These are phyloP conservation scores for Kodamaea arcana DNA, from an alignment of 1,139 yeast species.

Conservation along the genomic window DNA sequence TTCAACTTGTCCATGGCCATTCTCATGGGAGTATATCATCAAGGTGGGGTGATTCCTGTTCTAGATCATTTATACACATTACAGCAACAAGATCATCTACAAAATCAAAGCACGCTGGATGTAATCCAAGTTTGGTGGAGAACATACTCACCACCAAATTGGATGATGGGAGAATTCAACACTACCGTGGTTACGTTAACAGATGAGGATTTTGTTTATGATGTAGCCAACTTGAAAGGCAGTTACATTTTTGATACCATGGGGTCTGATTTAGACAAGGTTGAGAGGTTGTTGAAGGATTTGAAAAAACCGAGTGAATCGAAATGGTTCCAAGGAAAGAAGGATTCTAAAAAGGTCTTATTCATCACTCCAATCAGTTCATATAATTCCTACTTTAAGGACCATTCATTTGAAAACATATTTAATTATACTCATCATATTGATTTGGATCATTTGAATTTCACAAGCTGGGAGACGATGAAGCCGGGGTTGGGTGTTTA, in stretches of 20 bases:
- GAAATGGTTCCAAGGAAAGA: conserved; percentile 1
- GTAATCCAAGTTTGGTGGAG: conserved; percentile 79
- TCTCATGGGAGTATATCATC: conserved; percentile 80
- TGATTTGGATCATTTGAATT: conserved; percentile 69
- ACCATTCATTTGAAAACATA: conserved; percentile 17
- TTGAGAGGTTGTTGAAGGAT: conserved; percentile 17
- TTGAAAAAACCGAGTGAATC: conserved; percentile 1
- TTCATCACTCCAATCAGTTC: conserved; percentile 52
- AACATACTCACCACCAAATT: conserved; percentile 88
- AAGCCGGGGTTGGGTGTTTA: conserved; percentile 60
- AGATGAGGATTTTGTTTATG: conserved; percentile 11
- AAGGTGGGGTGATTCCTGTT: conserved; percentile 82
- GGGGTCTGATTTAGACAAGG: conserved; percentile 43
- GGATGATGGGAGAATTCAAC: conserved; percentile 57
- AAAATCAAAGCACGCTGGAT: conserved; percentile 11
- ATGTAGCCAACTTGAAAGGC: conserved; percentile 10
- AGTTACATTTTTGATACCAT: conserved; percentile 47
- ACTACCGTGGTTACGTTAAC: conserved; percentile 17
- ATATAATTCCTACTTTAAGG: conserved; percentile 23
- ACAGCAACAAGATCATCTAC: conserved; percentile 5
- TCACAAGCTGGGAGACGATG: conserved; percentile 38
- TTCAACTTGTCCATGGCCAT: conserved; percentile 61
- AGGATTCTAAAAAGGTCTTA: conserved; percentile 16
- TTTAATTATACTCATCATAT: conserved; percentile 51
- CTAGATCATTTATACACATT: conserved; percentile 31